Percentiles rank a stretch among this genome's conserved stretches.
phyloP scores from a whole-genome alignment of 495 filamentous ascomycete species.

The Oleoguttula mirabilis region DNA sequence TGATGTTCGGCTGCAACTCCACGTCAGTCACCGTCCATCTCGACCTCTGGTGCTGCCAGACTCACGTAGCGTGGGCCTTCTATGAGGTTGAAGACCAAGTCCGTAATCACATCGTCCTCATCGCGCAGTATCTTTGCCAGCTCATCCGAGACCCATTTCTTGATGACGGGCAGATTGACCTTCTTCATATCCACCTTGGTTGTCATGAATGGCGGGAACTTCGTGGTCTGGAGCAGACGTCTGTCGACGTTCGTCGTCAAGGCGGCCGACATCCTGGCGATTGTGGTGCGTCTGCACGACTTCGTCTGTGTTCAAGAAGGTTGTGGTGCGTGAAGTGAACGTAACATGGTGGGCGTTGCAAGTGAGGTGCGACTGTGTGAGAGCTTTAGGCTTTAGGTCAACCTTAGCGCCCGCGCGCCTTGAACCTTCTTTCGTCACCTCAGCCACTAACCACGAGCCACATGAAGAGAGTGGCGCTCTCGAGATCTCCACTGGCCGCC shows the following conservation, averaged over 20 bases:
- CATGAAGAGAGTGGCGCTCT: too few species aligned
- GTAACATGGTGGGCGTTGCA: too few species aligned
- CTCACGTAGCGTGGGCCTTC: constrained; percentile 70
- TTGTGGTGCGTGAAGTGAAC: too few species aligned
- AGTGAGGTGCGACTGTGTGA: too few species aligned
- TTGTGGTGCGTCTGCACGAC: background rate
- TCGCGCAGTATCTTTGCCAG: constrained; percentile 76
- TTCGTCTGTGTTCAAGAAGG: too few species aligned
- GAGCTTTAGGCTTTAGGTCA: too few species aligned
- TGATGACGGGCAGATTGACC: constrained; percentile 93
- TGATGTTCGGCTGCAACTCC: constrained; percentile 73
- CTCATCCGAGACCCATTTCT: constrained; percentile 88
- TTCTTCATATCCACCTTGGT: constrained; percentile 95
- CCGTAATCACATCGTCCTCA: constrained; percentile 91
- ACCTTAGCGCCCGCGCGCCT: too few species aligned
- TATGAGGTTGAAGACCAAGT: constrained; percentile 79
- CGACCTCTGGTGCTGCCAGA: constrained; percentile 12
- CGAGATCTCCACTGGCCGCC: too few species aligned
- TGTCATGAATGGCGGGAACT: constrained; percentile 87
- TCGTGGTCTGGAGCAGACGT: constrained; percentile 77
- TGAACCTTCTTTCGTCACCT: too few species aligned
- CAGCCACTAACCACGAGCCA: too few species aligned
- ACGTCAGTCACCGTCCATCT: constrained; percentile 3
- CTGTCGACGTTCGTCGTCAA: constrained; percentile 48
- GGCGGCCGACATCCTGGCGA: constrained; percentile 12